A percentile compares a stretch with the other conserved stretches of the same genome.
phyloP scores from a whole-genome alignment of 176 grass and related monocot species.

The Avena insularis region DNA sequence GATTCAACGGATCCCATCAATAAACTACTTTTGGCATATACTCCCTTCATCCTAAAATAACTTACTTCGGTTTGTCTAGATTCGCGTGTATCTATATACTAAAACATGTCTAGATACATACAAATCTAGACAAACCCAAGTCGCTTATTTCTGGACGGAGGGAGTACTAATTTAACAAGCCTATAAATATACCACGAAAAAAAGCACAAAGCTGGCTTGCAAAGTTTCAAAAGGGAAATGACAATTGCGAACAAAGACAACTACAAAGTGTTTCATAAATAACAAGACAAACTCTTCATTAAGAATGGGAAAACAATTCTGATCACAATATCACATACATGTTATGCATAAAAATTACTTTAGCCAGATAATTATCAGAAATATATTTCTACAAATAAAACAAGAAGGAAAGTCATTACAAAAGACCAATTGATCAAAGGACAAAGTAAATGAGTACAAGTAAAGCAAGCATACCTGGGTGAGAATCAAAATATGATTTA shows the following conservation, averaged over 20 bases:
- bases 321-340: neutral
- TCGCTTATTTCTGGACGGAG: no score
- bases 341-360: slow-evolving; percentile 4
- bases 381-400: slow-evolving; percentile 14
- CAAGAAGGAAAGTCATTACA: neutral
- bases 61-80: no score
- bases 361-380: neutral
- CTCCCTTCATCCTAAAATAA: no score
- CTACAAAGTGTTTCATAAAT: slow-evolving; percentile 7
- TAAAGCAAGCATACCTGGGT: slow-evolving; percentile 66
- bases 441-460: slow-evolving; percentile 8
- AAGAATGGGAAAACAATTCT: neutral
- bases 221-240: slow-evolving; percentile 21
- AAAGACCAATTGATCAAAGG: neutral
- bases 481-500: slow-evolving; percentile 64
- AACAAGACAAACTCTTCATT: neutral
- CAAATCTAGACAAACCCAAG: no score
- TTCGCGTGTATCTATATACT: no score
- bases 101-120: no score
- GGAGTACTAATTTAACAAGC: neutral
- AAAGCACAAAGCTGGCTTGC: neutral
- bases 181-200: neutral
- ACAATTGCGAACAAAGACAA: neutral
- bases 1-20: neutral
- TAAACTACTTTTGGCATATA: slow-evolving; percentile 38